phyloP scores from a whole-genome alignment of 2,329 filamentous ascomycete genomes.

The Bretziella fagacearum region DNA sequence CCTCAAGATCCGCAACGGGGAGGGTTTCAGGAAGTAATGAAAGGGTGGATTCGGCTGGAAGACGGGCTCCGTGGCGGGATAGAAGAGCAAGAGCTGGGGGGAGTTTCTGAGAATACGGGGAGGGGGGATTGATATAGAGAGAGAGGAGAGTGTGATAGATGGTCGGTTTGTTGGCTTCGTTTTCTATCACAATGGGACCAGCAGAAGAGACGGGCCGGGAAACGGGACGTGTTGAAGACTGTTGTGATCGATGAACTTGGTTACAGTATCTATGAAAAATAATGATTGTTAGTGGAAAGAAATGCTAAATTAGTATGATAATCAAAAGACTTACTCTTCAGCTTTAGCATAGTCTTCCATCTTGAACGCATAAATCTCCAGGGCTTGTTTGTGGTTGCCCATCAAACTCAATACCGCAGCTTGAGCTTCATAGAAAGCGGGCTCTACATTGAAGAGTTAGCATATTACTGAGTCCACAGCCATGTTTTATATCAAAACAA shows the following conservation, averaged over 20 bases:
- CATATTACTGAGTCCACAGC: not conserved
- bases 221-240: constrained; percentile 22
- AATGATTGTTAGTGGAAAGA: constrained; percentile 7
- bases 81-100: constrained; percentile 70
- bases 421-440: constrained; percentile 73
- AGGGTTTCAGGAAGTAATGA: constrained; percentile 69
- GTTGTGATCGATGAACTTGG: constrained; percentile 51
- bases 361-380: constrained; percentile 97
- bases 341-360: constrained; percentile 74
- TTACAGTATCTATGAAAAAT: constrained; percentile 54
- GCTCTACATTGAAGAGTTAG: constrained; percentile 34
- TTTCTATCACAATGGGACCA: constrained; percentile 19
- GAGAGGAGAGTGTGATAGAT: constrained; percentile 87
- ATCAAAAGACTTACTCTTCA: constrained; percentile 52
- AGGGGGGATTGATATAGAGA: constrained; percentile 69
- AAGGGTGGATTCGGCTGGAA: constrained; percentile 74
- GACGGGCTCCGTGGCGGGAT: constrained; percentile 78
- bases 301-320: not conserved
- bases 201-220: constrained; percentile 22
- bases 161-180: constrained; percentile 44
- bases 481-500: too few species aligned
- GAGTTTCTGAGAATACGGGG: constrained; percentile 54
- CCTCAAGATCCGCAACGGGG: constrained; percentile 61
- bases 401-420: constrained; percentile 88
- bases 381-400: constrained; percentile 83